A percentile compares a stretch with the other conserved stretches of the same genome.
phyloP scores from a whole-genome alignment of 2,329 filamentous ascomycete genomes.

The Delphinella strobiligena region DNA sequence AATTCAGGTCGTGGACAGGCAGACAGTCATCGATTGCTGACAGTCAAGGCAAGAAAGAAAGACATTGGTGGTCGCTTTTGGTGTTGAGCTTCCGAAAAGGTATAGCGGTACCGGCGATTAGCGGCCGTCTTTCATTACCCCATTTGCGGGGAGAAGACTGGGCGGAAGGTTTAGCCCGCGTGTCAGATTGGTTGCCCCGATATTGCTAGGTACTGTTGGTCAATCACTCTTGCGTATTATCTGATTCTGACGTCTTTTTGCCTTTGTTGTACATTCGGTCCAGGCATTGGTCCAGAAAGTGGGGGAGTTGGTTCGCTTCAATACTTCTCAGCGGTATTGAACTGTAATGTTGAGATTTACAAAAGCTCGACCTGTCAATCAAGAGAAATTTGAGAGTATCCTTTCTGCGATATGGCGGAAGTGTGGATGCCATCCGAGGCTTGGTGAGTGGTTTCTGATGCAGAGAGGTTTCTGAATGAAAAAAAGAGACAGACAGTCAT shows the following conservation, averaged over 20 bases:
- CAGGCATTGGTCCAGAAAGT: not conserved
- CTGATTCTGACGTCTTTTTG: too few relatives aligned
- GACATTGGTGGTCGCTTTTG: too few relatives aligned
- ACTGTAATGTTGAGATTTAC: not conserved
- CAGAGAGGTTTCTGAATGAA: too few relatives aligned
- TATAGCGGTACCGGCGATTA: not conserved
- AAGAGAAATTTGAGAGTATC: conserved; percentile 1
- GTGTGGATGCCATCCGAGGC: not conserved
- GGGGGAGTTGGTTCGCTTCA: not conserved
- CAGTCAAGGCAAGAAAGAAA: too few relatives aligned
- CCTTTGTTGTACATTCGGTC: not conserved
- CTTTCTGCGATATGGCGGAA: conserved; percentile 3
- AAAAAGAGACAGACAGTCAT: too few relatives aligned
- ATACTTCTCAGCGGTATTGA: not conserved
- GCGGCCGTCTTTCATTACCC: not conserved
- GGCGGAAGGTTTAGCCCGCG: not conserved
- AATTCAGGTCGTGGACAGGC: not conserved
- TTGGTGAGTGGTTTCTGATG: too few relatives aligned
- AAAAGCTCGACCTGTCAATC: not conserved
- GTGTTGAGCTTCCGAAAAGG: too few relatives aligned
- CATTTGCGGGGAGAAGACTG: not conserved
- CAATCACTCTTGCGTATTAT: too few relatives aligned
- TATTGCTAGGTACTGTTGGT: too few relatives aligned
- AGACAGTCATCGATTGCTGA: too few relatives aligned
- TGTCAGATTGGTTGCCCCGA: not conserved